A percentile compares a stretch with the other conserved stretches of the same genome.
phyloP scores from a whole-genome alignment of 2,329 filamentous ascomycete species.

The Pseudocercospora cruenta region DNA sequence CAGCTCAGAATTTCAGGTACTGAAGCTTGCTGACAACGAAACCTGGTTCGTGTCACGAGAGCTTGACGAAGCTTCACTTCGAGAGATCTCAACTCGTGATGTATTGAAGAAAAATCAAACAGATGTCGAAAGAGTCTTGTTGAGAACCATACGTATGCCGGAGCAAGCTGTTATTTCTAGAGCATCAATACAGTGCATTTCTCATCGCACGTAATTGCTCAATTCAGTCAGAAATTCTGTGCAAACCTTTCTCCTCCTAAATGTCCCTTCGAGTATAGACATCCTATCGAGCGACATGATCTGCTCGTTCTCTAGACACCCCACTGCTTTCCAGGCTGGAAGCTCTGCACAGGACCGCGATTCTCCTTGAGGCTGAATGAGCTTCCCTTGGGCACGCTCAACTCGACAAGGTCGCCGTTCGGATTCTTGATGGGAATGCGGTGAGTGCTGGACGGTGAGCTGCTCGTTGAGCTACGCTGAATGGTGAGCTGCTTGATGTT shows the following conservation, averaged over 20 bases:
- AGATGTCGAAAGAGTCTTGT: background rate
- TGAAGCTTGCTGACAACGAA: background rate
- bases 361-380: conserved; percentile 18
- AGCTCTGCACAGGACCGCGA: conserved; percentile 12
- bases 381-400: conserved; percentile 31
- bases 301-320: conserved; percentile 9
- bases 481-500: conserved; percentile 30
- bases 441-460: conserved; percentile 21
- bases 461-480: conserved; percentile 11
- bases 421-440: conserved; percentile 24
- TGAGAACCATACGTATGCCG: background rate
- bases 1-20: background rate
- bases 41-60: background rate
- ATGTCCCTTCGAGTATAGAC: background rate
- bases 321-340: conserved; percentile 26
- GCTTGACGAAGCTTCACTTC: background rate
- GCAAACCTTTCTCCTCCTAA: background rate
- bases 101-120: background rate
- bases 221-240: background rate
- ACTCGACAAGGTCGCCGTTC: conserved; percentile 26
- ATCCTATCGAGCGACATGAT: background rate
- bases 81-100: background rate
- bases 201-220: background rate
- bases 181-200: background rate
- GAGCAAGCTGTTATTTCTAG: background rate